phyloP scores from a whole-genome alignment of 495 filamentous ascomycete species.

The Darksidea phi region DNA sequence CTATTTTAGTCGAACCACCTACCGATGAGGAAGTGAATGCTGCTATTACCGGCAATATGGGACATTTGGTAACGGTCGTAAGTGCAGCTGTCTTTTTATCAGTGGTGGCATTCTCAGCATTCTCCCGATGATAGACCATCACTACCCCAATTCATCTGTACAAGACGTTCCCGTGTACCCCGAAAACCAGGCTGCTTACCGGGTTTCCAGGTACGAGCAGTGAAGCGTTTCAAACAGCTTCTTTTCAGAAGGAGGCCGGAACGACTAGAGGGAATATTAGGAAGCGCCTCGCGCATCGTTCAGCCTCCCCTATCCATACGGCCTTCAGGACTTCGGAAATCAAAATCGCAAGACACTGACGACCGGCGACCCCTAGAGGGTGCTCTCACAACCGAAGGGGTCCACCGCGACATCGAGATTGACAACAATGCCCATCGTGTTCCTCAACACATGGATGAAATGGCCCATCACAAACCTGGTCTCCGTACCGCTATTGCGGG shows the following conservation, averaged over 20 bases:
- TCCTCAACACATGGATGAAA: slow-evolving; percentile 33
- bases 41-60: slow-evolving; percentile 87
- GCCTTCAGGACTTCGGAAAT: slow-evolving; percentile 43
- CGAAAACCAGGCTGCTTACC: slow-evolving; percentile 16
- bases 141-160: no score
- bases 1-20: slow-evolving; percentile 71
- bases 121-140: no score
- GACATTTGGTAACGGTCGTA: slow-evolving; percentile 80
- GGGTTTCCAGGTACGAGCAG: slow-evolving; percentile 78
- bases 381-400: slow-evolving; percentile 52
- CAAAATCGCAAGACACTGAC: slow-evolving; percentile 53
- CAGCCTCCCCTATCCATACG: slow-evolving; percentile 59
- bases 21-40: slow-evolving; percentile 86
- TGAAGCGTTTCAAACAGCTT: slow-evolving; percentile 76
- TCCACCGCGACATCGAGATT: slow-evolving; percentile 45
- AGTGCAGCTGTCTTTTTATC: slow-evolving; percentile 38
- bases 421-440: slow-evolving; percentile 35
- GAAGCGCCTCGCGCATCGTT: slow-evolving; percentile 55
- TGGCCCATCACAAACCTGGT: slow-evolving; percentile 6
- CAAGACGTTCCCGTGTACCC: no score
- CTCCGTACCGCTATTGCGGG: not conserved
- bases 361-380: slow-evolving; percentile 51
- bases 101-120: no score
- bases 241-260: slow-evolving; percentile 48
- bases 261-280: slow-evolving; percentile 58